These are phyloP conservation scores for Lentinus brumalis DNA, from an alignment of 768 basidiomycete species.

Conservation along the genomic window DNA sequence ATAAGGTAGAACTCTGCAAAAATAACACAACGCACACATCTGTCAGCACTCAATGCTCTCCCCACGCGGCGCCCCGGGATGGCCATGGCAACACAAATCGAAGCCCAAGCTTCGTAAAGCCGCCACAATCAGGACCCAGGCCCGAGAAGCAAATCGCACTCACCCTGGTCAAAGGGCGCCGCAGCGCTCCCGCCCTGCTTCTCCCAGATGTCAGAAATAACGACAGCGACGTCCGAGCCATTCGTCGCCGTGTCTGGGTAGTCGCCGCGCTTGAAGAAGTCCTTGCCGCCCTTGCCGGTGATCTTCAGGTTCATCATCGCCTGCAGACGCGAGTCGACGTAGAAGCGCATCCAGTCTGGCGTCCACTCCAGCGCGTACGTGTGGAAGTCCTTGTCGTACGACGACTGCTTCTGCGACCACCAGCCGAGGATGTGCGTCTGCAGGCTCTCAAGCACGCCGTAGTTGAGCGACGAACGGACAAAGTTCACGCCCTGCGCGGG, in stretches of 20 bases:
- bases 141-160: slow-evolving; percentile 22
- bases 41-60: too few species aligned
- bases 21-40: neutral
- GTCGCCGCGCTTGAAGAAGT: slow-evolving; percentile 53
- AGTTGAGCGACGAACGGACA: slow-evolving; percentile 63
- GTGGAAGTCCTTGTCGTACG: slow-evolving; percentile 52
- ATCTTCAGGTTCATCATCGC: slow-evolving; percentile 55
- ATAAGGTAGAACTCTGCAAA: slow-evolving; percentile 74
- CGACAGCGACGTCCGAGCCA: slow-evolving; percentile 39
- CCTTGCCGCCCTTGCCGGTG: slow-evolving; percentile 42
- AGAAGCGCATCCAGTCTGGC: slow-evolving; percentile 52
- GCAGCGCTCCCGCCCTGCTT: slow-evolving; percentile 43
- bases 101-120: neutral
- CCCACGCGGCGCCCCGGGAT: too few species aligned
- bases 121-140: neutral
- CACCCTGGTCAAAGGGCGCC: slow-evolving; percentile 59
- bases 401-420: slow-evolving; percentile 44
- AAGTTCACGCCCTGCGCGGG: slow-evolving; percentile 46
- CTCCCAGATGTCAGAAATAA: slow-evolving; percentile 53
- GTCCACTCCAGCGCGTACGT: slow-evolving; percentile 65
- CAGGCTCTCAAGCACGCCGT: slow-evolving; percentile 55
- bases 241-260: slow-evolving; percentile 55
- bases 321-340: slow-evolving; percentile 53
- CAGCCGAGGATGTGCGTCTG: slow-evolving; percentile 47
- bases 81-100: neutral